Evolutionary conservation across 768 basidiomycete genomes (phyloP), one percentile per base, ranked within the genome.

Genomic region (Phanerochaete carnosa): DNA sequence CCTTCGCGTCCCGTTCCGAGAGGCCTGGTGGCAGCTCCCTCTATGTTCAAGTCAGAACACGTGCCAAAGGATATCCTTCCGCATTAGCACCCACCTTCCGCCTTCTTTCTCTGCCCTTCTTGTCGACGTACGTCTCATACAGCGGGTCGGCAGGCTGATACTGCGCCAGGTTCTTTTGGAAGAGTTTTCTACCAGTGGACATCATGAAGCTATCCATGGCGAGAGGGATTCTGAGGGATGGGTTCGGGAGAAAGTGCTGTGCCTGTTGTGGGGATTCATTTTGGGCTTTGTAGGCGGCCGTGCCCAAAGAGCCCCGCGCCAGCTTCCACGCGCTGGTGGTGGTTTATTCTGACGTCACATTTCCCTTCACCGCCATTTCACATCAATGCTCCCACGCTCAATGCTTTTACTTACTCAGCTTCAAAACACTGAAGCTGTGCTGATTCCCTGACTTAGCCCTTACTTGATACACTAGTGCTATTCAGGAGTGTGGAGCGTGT

Each of bases 101-200:
- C 28, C 82, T 78, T 62, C 80, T 80, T 70, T 80, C 75, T 64
- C 80, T 83, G 16, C 89, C 88, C 51, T 75, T 75, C 1, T 76
- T 73, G 65, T 88, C 80, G 6, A 78, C 77, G 65, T 85, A 85
- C 15, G 71, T 75, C 67, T 88, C 91, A 70, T 94, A 94, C 13
- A 89, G 70, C 0, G 90, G 91, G 70, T 95, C 92, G 25, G 77
- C 72, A 0, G 92, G 92, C 25, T 80, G 70, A 72, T 92, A 92
- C 19, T 83, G 75, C 50, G 86, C 77, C 22, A 93, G 57, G 65
- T 93, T 84, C 54, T 80, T 76, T 63, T 77, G 80, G 64, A 93
- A 89, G 19, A 93, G 75, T 61, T 80, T 82, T 59, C 74, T 76
- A 28, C 87, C 88, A 9, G 80, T 80, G 59, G 80, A 81, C 28